Percentiles rank a stretch among this genome's conserved stretches.
Evolutionary conservation across 139 green algal genomes (phyloP).

Genomic region (Penium margaritaceum): DNA sequence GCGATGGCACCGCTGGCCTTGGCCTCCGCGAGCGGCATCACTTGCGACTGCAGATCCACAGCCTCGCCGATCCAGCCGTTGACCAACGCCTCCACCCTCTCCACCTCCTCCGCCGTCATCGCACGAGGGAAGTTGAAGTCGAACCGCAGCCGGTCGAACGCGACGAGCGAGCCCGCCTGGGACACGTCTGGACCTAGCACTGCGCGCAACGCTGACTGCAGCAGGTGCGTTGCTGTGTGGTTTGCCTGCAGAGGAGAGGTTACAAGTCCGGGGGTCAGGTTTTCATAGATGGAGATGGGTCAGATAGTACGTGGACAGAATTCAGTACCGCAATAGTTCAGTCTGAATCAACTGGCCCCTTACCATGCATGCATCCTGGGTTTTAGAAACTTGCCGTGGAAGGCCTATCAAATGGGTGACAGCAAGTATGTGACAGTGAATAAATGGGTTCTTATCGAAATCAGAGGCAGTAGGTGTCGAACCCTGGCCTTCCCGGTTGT

Average conservation of each 20-base stretch:
- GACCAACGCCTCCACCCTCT: conserved; percentile 65
- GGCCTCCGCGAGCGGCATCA: conserved; percentile 72
- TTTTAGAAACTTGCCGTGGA: no score
- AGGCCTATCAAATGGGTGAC: no score
- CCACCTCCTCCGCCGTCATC: conserved; percentile 55
- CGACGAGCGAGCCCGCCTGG: conserved; percentile 76
- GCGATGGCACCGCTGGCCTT: conserved; percentile 72
- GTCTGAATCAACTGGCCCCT: no score
- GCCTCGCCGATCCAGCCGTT: conserved; percentile 68
- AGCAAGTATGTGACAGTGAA: no score
- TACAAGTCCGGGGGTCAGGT: no score
- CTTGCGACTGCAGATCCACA: conserved; percentile 1
- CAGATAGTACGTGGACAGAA: no score
- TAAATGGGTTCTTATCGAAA: no score
- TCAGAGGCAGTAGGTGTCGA: no score
- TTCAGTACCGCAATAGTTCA: no score
- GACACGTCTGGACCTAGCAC: conserved; percentile 73
- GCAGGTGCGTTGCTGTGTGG: conserved; percentile 88
- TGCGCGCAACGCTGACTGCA: conserved; percentile 61
- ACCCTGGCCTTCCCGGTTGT: no score
- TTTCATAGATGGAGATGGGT: no score
- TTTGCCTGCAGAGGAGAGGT: conserved; percentile 51
- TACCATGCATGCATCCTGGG: no score
- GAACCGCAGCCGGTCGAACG: conserved; percentile 62
- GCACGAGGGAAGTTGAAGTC: conserved; percentile 56